A percentile compares a stretch with the other conserved stretches of the same genome.
phyloP scores from a whole-genome alignment of 2,329 filamentous ascomycete genomes.

The Cytospora chrysosperma region DNA sequence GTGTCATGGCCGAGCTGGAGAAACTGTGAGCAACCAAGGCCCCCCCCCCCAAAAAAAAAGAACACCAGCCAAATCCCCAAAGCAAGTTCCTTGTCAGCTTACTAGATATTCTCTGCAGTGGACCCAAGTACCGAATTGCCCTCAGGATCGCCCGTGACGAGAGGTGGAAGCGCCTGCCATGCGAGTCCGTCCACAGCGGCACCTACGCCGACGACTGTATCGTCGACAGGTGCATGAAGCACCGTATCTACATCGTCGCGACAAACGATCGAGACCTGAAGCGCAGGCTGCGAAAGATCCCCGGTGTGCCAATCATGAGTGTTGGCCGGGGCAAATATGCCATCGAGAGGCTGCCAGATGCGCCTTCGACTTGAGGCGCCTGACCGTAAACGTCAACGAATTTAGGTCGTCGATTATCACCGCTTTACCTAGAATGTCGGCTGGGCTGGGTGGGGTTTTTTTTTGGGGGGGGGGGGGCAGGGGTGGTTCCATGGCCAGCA shows the following conservation, averaged over 20 bases:
- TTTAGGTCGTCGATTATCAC: neutral
- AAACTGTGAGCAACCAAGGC: conserved; percentile 2
- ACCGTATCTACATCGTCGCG: conserved; percentile 77
- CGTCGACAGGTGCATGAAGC: conserved; percentile 70
- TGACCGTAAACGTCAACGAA: neutral
- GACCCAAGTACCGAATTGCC: conserved; percentile 83
- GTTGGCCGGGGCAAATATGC: conserved; percentile 89
- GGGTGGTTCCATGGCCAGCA: neutral
- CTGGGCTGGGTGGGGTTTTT: neutral
- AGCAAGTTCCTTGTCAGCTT: neutral
- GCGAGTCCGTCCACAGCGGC: conserved; percentile 74
- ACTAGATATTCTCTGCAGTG: conserved; percentile 34
- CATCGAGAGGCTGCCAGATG: conserved; percentile 86
- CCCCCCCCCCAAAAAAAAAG: too few species aligned
- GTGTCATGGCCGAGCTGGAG: conserved; percentile 49
- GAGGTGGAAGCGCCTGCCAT: conserved; percentile 80
- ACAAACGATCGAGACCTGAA: conserved; percentile 77
- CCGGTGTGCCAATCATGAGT: conserved; percentile 70
- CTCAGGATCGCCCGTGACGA: conserved; percentile 85
- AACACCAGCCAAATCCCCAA: too few species aligned
- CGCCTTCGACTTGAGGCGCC: conserved; percentile 60
- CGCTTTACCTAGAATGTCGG: neutral
- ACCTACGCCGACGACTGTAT: conserved; percentile 68
- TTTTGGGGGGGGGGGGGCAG: too few species aligned
- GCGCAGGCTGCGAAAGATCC: conserved; percentile 73